Evolutionary conservation across 1,284 basidiomycete genomes (phyloP).

Genomic region (Puccinia hordei): DNA sequence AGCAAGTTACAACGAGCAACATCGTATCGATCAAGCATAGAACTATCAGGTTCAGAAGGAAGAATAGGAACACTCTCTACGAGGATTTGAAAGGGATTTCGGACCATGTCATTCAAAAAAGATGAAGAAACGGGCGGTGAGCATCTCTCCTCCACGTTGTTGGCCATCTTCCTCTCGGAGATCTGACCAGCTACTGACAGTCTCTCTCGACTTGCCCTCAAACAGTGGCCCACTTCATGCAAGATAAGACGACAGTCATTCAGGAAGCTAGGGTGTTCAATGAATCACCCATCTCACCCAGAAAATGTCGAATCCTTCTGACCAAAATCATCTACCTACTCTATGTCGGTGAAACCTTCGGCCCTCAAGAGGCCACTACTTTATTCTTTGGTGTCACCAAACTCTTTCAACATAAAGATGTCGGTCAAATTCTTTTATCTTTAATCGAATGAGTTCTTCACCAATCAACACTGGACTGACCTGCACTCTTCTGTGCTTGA

Average conservation of each 20-base stretch:
- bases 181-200: not conserved
- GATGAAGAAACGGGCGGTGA: constrained; percentile 77
- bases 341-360: constrained; percentile 93
- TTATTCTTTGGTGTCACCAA: constrained; percentile 99
- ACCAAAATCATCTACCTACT: constrained; percentile 95
- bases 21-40: too few relatives aligned
- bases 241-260: constrained; percentile 70
- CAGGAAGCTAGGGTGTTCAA: constrained; percentile 99
- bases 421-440: constrained; percentile 63
- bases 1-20: too few relatives aligned
- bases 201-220: not conserved
- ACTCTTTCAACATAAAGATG: constrained; percentile 98
- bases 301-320: constrained; percentile 93
- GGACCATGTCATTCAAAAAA: constrained; percentile 74
- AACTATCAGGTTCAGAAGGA: too few relatives aligned
- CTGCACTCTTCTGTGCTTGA: not conserved
- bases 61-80: too few relatives aligned
- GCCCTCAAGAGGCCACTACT: constrained; percentile 92
- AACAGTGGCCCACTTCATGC: constrained; percentile 57
- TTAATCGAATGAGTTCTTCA: constrained; percentile 31
- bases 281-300: constrained; percentile 82
- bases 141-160: constrained; percentile 16
- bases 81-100: too few relatives aligned
- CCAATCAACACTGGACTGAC: not conserved
- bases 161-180: constrained; percentile 22